Evolutionary conservation across 179 eudicot genomes (phyloP), one percentile per base, ranked within the genome.

Genomic region (Patellifolia procumbens): DNA sequence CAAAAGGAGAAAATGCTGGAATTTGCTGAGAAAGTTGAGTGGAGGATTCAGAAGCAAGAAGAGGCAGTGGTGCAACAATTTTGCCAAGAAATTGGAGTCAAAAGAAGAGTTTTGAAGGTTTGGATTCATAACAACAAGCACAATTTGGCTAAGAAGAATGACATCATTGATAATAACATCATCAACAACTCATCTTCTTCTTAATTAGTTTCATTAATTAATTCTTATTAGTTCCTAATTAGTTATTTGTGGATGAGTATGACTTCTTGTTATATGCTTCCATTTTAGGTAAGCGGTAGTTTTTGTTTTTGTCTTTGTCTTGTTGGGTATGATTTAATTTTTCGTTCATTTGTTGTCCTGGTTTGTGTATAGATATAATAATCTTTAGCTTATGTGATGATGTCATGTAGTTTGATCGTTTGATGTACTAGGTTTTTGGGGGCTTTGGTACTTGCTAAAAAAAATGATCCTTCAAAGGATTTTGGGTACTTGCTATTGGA

Each of bases 121-220:
- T 69, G 73, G 73, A 69, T 69, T 58, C 73, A 69, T 49, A 69
- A 69, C 39, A 69, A 69, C 42, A 69, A 69, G 58, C 73, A 74
- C 48, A 67, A 24, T 67, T 22, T 67, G 19, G 70, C 52, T 8
- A 67, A 67, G 69, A 65, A 65, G 52, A 67, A 3, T 24, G 37
- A 62, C 4, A 62, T 24, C 22, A 10, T 22, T 24, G 32, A 67
- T 10, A 42, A 66, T 26, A 35, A 37, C 10, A 43, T 42, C 42
- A 66, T 22, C 52, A 67, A 39, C 70, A 24, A 35, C 20, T 20
- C 24, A 7, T 15, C 26, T 39, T n/a, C 26, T 17, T 65, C 49
- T 20, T 63, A 28, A 31, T 28, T 37, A 35, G 26, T 7, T 34
- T 35, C 12, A n/a, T 63, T 16, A 31, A 16, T 29, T 62, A 19